Evolutionary conservation across 108 stramenopile species (phyloP), one percentile per base, ranked within the genome.

Genomic region (Fistulifera solaris): DNA sequence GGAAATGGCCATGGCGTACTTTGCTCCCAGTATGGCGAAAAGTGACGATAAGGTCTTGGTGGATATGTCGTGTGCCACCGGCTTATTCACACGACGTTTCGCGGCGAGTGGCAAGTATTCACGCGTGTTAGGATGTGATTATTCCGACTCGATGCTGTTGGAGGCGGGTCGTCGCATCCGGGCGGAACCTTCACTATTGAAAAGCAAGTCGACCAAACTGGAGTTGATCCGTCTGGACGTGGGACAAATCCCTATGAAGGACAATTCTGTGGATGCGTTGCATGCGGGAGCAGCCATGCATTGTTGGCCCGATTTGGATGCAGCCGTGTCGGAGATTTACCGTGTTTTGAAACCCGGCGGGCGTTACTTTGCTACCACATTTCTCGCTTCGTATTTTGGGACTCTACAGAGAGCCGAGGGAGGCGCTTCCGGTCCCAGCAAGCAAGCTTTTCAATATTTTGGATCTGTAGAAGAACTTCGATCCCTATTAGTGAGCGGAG

Each of bases 231-330:
- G 96, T 40, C 75, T 82, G 19, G 94, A 96, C 71, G 94, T 90
- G 0, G 92, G 82, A 17, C 63, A 75, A 28, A 90, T 96, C 22
- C 96, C 96, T 7, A 72, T 96, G 59, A 48, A 74, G 59, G 67
- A 67, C 12, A 61, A 48, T 19, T 75, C 81, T 2, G 61, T 97
- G 1, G 83, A 87, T 52, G 83, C 75, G 2, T 61, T 96, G 11
- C 94, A 97, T 63, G 96, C 94, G 3, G 96, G 94, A 2, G 96
- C 96, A 0, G 96, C 96, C 18, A 92, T 97, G 87, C 96, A 97
- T 61, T 97, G 96, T 66, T 96, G 96, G 96, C 92, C 89, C 8
- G 82, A 89, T 53, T 70, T 96, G 40, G 79, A 85, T 39, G 55
- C 58, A 7, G 88, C 86, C 0, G 55, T 85, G 21, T 56, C 67